Evolutionary conservation across 1,284 basidiomycete genomes (phyloP).

Genomic region (Trametes hirsuta): DNA sequence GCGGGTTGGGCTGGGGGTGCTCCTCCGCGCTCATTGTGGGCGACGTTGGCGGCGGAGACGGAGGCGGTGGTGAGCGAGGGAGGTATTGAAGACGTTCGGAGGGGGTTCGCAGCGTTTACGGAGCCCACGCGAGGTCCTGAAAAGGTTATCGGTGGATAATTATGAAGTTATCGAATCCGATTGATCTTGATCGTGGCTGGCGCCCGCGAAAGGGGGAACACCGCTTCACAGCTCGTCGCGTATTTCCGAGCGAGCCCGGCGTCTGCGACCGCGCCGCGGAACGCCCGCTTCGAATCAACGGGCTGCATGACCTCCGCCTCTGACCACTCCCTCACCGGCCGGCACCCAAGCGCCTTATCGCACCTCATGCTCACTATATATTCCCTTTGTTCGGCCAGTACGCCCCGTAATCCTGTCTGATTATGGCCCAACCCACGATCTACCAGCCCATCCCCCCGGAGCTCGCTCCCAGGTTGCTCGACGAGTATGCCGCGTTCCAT

Average conservation of each 20-base stretch:
- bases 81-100: not conserved
- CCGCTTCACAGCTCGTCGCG: too few species aligned
- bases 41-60: not conserved
- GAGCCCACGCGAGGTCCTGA: not conserved
- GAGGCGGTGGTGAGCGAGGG: not conserved
- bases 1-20: constrained; percentile 21
- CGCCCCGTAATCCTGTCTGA: constrained; percentile 1
- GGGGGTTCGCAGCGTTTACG: not conserved
- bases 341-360: constrained; percentile 3
- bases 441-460: constrained; percentile 62
- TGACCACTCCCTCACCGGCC: not conserved
- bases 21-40: constrained; percentile 23
- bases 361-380: constrained; percentile 8
- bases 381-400: not conserved
- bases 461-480: constrained; percentile 56
- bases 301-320: not conserved
- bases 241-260: too few species aligned
- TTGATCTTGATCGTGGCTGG: constrained; percentile 16
- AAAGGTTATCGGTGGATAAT: not conserved
- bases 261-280: too few species aligned
- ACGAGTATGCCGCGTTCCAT: constrained; percentile 67
- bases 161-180: constrained; percentile 24
- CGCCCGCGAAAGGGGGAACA: constrained; percentile 1
- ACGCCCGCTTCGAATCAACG: too few species aligned
- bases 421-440: constrained; percentile 33